These are phyloP conservation scores for Pseudocercospora fijiensis DNA, from an alignment of 2,329 filamentous ascomycete genomes.

Conservation along the genomic window DNA sequence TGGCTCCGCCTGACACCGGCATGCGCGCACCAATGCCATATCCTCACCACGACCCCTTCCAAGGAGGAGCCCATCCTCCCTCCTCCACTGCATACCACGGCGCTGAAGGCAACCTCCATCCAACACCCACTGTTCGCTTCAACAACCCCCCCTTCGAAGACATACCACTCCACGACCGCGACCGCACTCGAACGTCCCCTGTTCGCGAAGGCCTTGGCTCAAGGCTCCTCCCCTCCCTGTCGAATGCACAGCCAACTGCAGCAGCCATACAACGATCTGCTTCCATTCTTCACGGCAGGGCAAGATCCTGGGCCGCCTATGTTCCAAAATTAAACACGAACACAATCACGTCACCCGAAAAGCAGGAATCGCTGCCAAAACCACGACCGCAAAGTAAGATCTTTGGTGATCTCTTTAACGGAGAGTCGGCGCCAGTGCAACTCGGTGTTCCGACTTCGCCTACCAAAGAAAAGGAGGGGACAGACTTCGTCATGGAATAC, in stretches of 20 bases:
- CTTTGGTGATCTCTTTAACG: slow-evolving; percentile 37
- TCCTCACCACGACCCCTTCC: slow-evolving; percentile 14
- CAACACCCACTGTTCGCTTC: slow-evolving; percentile 14
- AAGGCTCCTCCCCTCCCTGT: slow-evolving; percentile 31
- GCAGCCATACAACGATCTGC: slow-evolving; percentile 34
- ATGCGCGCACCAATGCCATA: slow-evolving; percentile 15
- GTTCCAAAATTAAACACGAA: slow-evolving; percentile 32
- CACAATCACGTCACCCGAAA: slow-evolving; percentile 14
- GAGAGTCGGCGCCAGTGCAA: slow-evolving; percentile 38
- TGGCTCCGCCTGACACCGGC: slow-evolving; percentile 11
- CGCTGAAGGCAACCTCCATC: slow-evolving; percentile 25
- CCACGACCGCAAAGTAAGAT: slow-evolving; percentile 22
- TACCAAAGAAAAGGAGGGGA: slow-evolving; percentile 33
- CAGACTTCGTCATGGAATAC: slow-evolving; percentile 41
- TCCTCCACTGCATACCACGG: slow-evolving; percentile 29
- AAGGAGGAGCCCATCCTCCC: neutral
- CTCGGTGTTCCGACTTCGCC: slow-evolving; percentile 33
- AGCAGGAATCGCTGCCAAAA: slow-evolving; percentile 16
- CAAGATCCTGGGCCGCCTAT: slow-evolving; percentile 35
- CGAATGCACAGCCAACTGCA: slow-evolving; percentile 32
- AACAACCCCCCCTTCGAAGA: slow-evolving; percentile 22
- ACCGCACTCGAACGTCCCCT: slow-evolving; percentile 18
- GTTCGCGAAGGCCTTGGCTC: slow-evolving; percentile 30
- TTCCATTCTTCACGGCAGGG: slow-evolving; percentile 33
- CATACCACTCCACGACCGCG: slow-evolving; percentile 16